These are phyloP conservation scores for Megacollybia marginata DNA, from an alignment of 768 basidiomycete genomes.

Conservation along the genomic window DNA sequence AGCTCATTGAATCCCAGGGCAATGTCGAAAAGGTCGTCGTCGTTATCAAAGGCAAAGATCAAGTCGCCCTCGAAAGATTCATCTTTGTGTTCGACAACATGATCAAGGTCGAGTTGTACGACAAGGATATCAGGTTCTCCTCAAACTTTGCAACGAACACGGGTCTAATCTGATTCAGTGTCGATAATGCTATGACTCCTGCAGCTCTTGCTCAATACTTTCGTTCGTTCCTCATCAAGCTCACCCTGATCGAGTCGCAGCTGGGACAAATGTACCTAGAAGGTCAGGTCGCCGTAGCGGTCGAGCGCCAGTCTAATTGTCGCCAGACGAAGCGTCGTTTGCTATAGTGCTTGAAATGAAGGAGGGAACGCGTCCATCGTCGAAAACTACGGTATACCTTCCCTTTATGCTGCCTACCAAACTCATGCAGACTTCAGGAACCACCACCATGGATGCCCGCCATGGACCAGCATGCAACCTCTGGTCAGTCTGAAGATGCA, in stretches of 20 bases:
- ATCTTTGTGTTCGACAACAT: slow-evolving; percentile 83
- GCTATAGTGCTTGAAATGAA: slow-evolving; percentile 76
- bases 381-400: slow-evolving; percentile 30
- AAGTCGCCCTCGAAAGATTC: slow-evolving; percentile 82
- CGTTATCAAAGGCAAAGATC: slow-evolving; percentile 77
- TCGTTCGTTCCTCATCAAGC: slow-evolving; percentile 75
- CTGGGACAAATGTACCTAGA: slow-evolving; percentile 51
- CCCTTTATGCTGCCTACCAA: not conserved
- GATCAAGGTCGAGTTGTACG: slow-evolving; percentile 61
- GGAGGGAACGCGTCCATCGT: slow-evolving; percentile 53
- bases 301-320: not conserved
- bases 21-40: slow-evolving; percentile 74
- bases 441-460: slow-evolving; percentile 81
- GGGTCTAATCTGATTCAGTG: slow-evolving; percentile 29
- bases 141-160: not conserved
- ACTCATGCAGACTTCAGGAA: slow-evolving; percentile 30
- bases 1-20: slow-evolving; percentile 40
- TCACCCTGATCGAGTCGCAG: slow-evolving; percentile 70
- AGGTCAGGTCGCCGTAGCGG: slow-evolving; percentile 25
- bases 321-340: slow-evolving; percentile 65
- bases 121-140: slow-evolving; percentile 60
- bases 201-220: slow-evolving; percentile 66
- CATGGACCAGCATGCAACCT: slow-evolving; percentile 58
- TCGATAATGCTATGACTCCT: slow-evolving; percentile 63
- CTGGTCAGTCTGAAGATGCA: slow-evolving; percentile 53